Base-by-base conservation (phyloP, 345 rosid species). In the Bruguiera sexangula region DNA sequence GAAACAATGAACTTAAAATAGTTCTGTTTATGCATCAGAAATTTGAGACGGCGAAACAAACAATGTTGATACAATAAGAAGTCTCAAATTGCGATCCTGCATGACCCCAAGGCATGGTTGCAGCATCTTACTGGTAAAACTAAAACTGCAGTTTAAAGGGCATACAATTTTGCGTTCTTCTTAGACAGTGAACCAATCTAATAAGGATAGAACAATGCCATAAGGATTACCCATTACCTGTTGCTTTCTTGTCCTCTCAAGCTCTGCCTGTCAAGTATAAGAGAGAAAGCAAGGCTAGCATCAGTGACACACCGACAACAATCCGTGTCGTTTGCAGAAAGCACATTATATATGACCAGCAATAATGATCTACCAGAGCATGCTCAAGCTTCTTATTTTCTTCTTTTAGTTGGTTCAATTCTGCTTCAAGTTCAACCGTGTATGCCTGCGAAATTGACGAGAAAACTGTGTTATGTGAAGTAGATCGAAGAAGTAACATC, bases 381-480 rank as follows among this genome's bases (percentile, higher is more conserved):
- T 81, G 90, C 75, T 87, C 87, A 15, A 94, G 89, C 31, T 89
- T 83, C 0, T 77, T 71, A 36, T 94, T 91, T 84, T 89, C 96
- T 76, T 91, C 93, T 80, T 91, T 94, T 50, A 94, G 60, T 70
- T 88, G 97, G 78, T 87, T 89, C 69, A 91, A 60, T 59, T 91
- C 97, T 3, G 93, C 93, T 83, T 94, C 98, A 56, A 94, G 64
- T 65, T 91, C 98, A 10, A 94, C 92, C 0, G 97, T 89, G 69
- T 91, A 88, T 3, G 98, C 96, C 98, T 94, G 76, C 50, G 13
- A 43, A 43, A 43, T 15, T 18, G 4, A 15, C 5, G 5, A 13
- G 50, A 43, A 43, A 13, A 15, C 50, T 13, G 16, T 13, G 50
- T 43, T 43, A 43, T 13, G 4, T 13, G 50, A 15, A 43, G 50